These are phyloP conservation scores for Leishmania tropica DNA, from an alignment of 208 protist species.

Conservation along the genomic window DNA sequence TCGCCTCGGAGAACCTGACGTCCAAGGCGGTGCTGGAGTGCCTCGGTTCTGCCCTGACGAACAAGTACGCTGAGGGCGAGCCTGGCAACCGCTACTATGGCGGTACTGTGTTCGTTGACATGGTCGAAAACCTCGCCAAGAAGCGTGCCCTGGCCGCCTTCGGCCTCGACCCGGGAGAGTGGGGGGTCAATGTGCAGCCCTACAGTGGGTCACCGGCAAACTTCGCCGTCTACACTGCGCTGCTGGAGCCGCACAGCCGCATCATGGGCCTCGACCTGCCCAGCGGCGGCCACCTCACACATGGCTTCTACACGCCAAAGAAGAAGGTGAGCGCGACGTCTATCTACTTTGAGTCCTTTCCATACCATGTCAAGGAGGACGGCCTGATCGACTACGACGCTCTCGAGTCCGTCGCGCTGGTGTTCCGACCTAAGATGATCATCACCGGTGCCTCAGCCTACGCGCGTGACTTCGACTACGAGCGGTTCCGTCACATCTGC, in stretches of 20 bases:
- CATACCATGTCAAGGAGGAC: constrained; percentile 93
- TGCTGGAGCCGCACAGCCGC: constrained; percentile 97
- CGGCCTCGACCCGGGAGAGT: constrained; percentile 91
- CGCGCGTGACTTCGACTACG: constrained; percentile 97
- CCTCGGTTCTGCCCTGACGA: constrained; percentile 97
- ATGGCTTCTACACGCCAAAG: constrained; percentile 97
- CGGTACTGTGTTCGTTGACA: constrained; percentile 98
- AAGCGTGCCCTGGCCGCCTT: constrained; percentile 95
- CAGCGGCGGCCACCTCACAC: constrained; percentile 95
- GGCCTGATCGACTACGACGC: constrained; percentile 98
- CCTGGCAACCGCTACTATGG: constrained; percentile 98
- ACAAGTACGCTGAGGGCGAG: constrained; percentile 99
- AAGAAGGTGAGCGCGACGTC: constrained; percentile 97
- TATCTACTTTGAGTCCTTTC: constrained; percentile 98
- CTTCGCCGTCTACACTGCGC: constrained; percentile 97
- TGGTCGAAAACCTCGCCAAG: constrained; percentile 95
- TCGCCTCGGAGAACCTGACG: constrained; percentile 98
- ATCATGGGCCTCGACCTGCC: constrained; percentile 98
- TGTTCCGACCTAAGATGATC: constrained; percentile 97
- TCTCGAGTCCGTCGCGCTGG: constrained; percentile 80
- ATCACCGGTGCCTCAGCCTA: constrained; percentile 98
- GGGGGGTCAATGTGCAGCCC: constrained; percentile 99
- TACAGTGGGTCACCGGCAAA: constrained; percentile 99
- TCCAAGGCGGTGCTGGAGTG: constrained; percentile 97
- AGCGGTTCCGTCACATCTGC: constrained; percentile 81